phyloP scores from a whole-genome alignment of 2,329 filamentous ascomycete species.

The Aureobasidium zeae region DNA sequence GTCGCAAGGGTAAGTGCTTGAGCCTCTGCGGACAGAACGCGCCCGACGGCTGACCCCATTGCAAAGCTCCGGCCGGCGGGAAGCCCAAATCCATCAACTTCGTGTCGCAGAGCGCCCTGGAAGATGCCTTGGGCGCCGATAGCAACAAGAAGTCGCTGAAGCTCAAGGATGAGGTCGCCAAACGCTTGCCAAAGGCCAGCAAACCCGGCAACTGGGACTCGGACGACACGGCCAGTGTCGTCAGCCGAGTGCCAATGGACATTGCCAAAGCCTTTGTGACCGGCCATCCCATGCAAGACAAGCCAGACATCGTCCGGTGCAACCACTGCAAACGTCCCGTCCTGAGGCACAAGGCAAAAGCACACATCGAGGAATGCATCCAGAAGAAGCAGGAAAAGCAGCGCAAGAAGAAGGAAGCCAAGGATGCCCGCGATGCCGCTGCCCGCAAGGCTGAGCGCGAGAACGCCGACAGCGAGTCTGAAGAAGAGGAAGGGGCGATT shows the following conservation, averaged over 20 bases:
- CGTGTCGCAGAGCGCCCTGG: constrained; percentile 13
- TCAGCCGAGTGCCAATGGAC: constrained; percentile 60
- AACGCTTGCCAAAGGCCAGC: constrained; percentile 24
- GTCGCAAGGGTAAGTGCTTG: constrained; percentile 18
- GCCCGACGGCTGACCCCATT: constrained; percentile 9
- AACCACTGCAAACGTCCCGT: constrained; percentile 92
- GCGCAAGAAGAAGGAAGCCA: constrained; percentile 55
- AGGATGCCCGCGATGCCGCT: constrained; percentile 44
- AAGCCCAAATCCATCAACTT: constrained; percentile 14
- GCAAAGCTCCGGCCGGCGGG: constrained; percentile 12
- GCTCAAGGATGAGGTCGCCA: constrained; percentile 24
- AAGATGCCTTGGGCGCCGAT: constrained; percentile 5
- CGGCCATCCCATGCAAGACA: constrained; percentile 72
- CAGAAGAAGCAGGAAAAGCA: constrained; percentile 65
- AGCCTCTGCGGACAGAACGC: not conserved
- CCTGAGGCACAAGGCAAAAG: constrained; percentile 61
- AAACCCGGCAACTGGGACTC: constrained; percentile 29
- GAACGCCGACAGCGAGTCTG: constrained; percentile 24
- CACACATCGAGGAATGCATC: constrained; percentile 75
- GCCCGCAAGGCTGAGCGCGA: constrained; percentile 34
- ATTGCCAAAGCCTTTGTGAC: constrained; percentile 72
- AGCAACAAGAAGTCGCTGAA: constrained; percentile 14
- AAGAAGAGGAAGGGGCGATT: constrained; percentile 17
- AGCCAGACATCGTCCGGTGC: constrained; percentile 67
- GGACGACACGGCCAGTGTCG: constrained; percentile 22